Conservation (phyloP, 306 rosid genomes). For the Inga oerstediana region DNA sequence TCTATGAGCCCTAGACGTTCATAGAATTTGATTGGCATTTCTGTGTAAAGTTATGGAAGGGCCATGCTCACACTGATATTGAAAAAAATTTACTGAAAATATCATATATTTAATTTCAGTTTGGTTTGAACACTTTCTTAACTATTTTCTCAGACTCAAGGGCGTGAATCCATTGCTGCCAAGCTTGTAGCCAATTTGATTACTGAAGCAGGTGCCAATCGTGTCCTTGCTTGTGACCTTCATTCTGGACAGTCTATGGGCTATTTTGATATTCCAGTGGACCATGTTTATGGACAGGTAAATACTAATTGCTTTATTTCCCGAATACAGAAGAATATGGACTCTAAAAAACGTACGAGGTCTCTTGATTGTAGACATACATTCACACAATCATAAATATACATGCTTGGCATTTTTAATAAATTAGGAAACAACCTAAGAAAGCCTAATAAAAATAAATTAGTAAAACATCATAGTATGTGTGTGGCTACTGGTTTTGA, state of each 20-base stretch:
- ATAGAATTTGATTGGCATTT: constrained; percentile 4
- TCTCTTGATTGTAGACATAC: constrained; percentile 12
- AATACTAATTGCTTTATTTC: constrained; percentile 18
- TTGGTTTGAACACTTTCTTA: constrained; percentile 22
- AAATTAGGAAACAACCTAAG: background rate
- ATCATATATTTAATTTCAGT: constrained; percentile 16
- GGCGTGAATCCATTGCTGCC: constrained; percentile 99
- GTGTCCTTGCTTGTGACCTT: constrained; percentile 99
- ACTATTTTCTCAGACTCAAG: constrained; percentile 74
- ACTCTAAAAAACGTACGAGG: constrained; percentile 9
- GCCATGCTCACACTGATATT: background rate
- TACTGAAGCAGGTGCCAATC: constrained; percentile 99
- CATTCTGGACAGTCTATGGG: constrained; percentile 99
- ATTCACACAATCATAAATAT: background rate
- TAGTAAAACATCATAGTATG: background rate
- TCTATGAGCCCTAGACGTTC: constrained; percentile 3
- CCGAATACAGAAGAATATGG: constrained; percentile 12
- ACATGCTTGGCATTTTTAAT: background rate
- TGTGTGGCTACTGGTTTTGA: background rate
- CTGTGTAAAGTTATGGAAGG: constrained; percentile 12
- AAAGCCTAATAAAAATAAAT: background rate
- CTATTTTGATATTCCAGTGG: constrained; percentile 97
- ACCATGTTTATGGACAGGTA: constrained; percentile 99
- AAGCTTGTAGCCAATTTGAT: constrained; percentile 98
- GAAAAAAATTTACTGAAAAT: constrained; percentile 2